A percentile compares a stretch with the other conserved stretches of the same genome.
These are phyloP conservation scores for Candolleomyces eurysporus DNA, from an alignment of 768 basidiomycete species.

Conservation along the genomic window DNA sequence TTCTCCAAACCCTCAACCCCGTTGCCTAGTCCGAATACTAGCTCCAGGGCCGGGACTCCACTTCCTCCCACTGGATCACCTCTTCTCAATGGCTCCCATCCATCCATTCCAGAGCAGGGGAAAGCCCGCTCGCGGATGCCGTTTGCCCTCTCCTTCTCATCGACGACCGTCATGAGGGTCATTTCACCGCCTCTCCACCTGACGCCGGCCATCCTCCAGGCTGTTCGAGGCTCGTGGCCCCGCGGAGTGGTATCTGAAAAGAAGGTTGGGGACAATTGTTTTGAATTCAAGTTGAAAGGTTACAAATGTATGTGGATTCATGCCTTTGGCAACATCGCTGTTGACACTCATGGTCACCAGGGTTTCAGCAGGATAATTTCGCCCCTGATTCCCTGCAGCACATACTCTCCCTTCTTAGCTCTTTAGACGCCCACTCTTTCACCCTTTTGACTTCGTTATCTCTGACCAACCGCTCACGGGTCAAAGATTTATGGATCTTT, in stretches of 20 bases:
- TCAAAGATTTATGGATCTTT: conserved; percentile 80
- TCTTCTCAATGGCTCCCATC: conserved; percentile 36
- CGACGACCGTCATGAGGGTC: conserved; percentile 66
- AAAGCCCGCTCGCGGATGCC: conserved; percentile 38
- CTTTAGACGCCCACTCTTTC: conserved; percentile 68
- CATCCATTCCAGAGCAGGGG: conserved; percentile 34
- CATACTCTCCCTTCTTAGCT: conserved; percentile 63
- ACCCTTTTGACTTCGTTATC: conserved; percentile 67
- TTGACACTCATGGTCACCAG: conserved; percentile 27
- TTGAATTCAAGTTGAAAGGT: conserved; percentile 80
- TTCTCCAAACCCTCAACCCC: conserved; percentile 54
- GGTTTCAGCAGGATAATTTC: conserved; percentile 78
- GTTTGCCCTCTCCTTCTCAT: conserved; percentile 74
- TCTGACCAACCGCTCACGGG: conserved; percentile 67
- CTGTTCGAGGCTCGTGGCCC: conserved; percentile 76
- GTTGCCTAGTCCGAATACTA: conserved; percentile 13
- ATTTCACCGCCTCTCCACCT: conserved; percentile 73
- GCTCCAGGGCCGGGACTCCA: conserved; percentile 31
- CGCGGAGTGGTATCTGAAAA: conserved; percentile 77
- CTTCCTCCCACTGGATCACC: conserved; percentile 28
- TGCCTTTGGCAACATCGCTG: not conserved
- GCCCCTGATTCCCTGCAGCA: conserved; percentile 70
- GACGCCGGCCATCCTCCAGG: conserved; percentile 79
- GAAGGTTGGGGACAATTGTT: conserved; percentile 68
- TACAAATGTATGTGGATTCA: conserved; percentile 58